Conservation (phyloP, 192 early-diverging fungal species). For the Coemansia sp. region DNA sequence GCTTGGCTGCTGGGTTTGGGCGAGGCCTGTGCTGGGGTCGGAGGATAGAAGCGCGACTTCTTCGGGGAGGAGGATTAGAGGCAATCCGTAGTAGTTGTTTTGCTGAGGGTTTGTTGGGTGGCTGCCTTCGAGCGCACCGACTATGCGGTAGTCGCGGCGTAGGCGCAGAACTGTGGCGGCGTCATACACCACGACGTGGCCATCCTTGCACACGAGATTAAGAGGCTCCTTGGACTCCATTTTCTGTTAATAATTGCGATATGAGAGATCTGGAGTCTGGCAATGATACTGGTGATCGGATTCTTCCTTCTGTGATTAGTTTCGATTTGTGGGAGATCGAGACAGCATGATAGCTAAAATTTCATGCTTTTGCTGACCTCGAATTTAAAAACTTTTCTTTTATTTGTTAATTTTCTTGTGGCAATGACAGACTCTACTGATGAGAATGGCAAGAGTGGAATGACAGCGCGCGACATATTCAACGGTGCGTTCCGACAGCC, state of each 20-base stretch:
- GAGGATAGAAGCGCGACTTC: constrained; percentile 62
- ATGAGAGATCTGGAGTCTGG: background rate
- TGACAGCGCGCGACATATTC: constrained; percentile 17
- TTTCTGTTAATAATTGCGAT: background rate
- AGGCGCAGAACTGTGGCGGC: constrained; percentile 47
- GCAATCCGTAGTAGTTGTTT: constrained; percentile 75
- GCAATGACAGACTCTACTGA: background rate
- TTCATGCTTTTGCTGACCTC: background rate
- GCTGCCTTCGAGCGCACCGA: constrained; percentile 70
- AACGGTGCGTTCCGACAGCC: constrained; percentile 2
- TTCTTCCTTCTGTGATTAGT: background rate
- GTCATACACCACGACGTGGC: constrained; percentile 28
- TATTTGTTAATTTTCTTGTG: background rate
- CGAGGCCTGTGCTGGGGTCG: constrained; percentile 20
- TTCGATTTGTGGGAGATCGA: constrained; percentile 4
- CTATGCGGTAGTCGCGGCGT: constrained; percentile 60
- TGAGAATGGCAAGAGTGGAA: background rate
- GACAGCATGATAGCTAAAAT: background rate
- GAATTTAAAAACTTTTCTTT: background rate
- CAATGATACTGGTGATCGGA: background rate
- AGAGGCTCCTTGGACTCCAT: constrained; percentile 3
- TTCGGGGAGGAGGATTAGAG: constrained; percentile 72
- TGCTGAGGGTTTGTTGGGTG: constrained; percentile 72
- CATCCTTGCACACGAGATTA: constrained; percentile 5
- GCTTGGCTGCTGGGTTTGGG: constrained; percentile 47